Evolutionary conservation across 2,329 filamentous ascomycete species (phyloP).

Genomic region (Epicoccum nigrum): DNA sequence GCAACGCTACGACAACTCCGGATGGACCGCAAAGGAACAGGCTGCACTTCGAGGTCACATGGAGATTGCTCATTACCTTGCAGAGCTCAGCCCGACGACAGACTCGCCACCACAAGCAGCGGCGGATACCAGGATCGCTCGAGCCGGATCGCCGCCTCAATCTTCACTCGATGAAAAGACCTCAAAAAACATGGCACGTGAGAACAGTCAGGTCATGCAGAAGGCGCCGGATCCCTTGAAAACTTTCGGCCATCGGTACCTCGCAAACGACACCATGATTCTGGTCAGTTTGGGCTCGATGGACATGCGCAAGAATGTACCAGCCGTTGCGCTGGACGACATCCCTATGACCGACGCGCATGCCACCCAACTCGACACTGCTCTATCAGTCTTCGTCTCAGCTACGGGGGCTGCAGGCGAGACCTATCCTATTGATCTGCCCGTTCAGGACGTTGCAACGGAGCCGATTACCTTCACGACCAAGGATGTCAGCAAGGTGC

Average conservation of each 20-base stretch:
- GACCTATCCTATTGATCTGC: constrained; percentile 86
- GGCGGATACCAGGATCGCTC: constrained; percentile 36
- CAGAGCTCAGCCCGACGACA: constrained; percentile 57
- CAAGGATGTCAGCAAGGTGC: constrained; percentile 77
- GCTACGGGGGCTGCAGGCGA: constrained; percentile 86
- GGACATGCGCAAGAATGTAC: constrained; percentile 83
- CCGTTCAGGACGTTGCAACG: constrained; percentile 89
- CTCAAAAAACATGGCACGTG: constrained; percentile 47
- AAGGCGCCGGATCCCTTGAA: constrained; percentile 80
- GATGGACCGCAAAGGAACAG: constrained; percentile 94
- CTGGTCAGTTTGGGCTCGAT: constrained; percentile 93
- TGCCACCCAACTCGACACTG: constrained; percentile 91
- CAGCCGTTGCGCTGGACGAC: constrained; percentile 83
- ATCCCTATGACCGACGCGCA: constrained; percentile 89
- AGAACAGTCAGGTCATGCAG: constrained; percentile 41
- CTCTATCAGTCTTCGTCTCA: constrained; percentile 87
- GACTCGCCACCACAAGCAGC: constrained; percentile 31
- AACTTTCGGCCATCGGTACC: constrained; percentile 93
- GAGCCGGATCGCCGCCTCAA: constrained; percentile 55
- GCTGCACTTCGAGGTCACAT: constrained; percentile 89
- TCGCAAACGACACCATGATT: constrained; percentile 86
- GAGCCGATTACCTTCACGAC: constrained; percentile 92
- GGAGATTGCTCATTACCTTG: constrained; percentile 74
- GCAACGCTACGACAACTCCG: constrained; percentile 78
- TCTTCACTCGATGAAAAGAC: constrained; percentile 63